phyloP scores from a whole-genome alignment of 164 flowering plant genomes.

The Chimonanthus salicifolius region DNA sequence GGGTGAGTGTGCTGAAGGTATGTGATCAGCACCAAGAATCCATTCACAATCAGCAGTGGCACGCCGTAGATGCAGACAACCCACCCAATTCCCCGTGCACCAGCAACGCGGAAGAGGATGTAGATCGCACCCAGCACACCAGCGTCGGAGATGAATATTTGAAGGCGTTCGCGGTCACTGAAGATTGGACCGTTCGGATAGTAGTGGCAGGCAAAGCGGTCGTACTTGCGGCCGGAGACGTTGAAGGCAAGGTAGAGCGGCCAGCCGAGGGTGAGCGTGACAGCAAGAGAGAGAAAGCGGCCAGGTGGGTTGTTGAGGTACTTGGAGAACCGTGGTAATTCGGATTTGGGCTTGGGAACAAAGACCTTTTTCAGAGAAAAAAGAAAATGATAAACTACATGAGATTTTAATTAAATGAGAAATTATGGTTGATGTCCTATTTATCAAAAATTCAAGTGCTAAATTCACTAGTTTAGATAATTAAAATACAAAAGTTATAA shows the following conservation, averaged over 20 bases:
- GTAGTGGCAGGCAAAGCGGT: constrained; percentile 74
- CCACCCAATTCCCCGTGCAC: constrained; percentile 47
- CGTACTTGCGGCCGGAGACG: constrained; percentile 67
- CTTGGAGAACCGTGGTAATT: constrained; percentile 42
- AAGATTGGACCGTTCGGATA: constrained; percentile 73
- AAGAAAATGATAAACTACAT: too few species aligned
- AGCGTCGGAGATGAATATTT: constrained; percentile 53
- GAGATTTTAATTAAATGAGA: too few species aligned
- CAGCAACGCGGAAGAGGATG: constrained; percentile 35
- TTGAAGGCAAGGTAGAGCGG: constrained; percentile 68
- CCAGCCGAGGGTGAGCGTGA: constrained; percentile 63
- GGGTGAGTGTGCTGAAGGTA: constrained; percentile 84
- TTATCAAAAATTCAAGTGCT: too few species aligned
- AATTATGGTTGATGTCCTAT: too few species aligned
- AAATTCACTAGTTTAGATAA: too few species aligned
- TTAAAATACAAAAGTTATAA: too few species aligned
- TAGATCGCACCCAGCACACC: constrained; percentile 44
- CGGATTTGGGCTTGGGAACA: constrained; percentile 65
- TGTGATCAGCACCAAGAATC: constrained; percentile 66
- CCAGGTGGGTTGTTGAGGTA: constrained; percentile 73
- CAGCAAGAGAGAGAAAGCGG: constrained; percentile 35
- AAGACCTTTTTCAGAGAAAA: constrained; percentile 26
- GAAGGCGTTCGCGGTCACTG: constrained; percentile 51
- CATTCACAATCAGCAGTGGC: constrained; percentile 64
- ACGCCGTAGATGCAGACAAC: constrained; percentile 50